Percentiles rank a stretch among this genome's conserved stretches.
Conservation (phyloP, 1,284 basidiomycete species). For the Ceratobasidium sp. region DNA sequence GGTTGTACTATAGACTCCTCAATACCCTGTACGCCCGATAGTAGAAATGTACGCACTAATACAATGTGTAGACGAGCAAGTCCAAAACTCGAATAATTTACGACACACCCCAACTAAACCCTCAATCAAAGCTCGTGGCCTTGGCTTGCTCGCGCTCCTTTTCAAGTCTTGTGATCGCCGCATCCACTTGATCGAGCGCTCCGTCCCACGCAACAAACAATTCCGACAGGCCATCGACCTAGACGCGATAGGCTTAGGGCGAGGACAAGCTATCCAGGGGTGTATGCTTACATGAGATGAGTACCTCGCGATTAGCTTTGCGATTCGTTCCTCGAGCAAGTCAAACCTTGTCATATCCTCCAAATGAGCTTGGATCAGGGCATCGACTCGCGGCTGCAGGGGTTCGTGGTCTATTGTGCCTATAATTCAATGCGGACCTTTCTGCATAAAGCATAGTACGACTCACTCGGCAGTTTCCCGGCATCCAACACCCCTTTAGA, state of each 20-base stretch:
- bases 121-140: slow-evolving; percentile 50
- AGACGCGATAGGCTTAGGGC: slow-evolving; percentile 9
- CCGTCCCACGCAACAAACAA: slow-evolving; percentile 86
- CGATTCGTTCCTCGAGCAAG: slow-evolving; percentile 73
- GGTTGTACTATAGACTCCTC: slow-evolving; percentile 22
- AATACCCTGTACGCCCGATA: slow-evolving; percentile 11
- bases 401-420: slow-evolving; percentile 67
- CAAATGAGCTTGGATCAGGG: slow-evolving; percentile 68
- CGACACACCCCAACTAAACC: neutral
- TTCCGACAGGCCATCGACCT: slow-evolving; percentile 82
- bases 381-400: slow-evolving; percentile 70
- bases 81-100: slow-evolving; percentile 27
- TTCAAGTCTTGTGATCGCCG: slow-evolving; percentile 67
- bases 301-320: slow-evolving; percentile 72
- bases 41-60: slow-evolving; percentile 21
- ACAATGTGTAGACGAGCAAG: neutral
- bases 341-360: slow-evolving; percentile 68
- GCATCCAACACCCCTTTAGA: slow-evolving; percentile 76
- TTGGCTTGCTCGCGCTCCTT: slow-evolving; percentile 67
- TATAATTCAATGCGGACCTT: neutral
- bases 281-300: slow-evolving; percentile 68
- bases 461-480: slow-evolving; percentile 72
- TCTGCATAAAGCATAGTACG: neutral
- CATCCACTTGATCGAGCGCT: slow-evolving; percentile 71
- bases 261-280: slow-evolving; percentile 7